Base-by-base conservation (phyloP, 2,329 filamentous ascomycete species). In the Bipolaris bicolor region DNA sequence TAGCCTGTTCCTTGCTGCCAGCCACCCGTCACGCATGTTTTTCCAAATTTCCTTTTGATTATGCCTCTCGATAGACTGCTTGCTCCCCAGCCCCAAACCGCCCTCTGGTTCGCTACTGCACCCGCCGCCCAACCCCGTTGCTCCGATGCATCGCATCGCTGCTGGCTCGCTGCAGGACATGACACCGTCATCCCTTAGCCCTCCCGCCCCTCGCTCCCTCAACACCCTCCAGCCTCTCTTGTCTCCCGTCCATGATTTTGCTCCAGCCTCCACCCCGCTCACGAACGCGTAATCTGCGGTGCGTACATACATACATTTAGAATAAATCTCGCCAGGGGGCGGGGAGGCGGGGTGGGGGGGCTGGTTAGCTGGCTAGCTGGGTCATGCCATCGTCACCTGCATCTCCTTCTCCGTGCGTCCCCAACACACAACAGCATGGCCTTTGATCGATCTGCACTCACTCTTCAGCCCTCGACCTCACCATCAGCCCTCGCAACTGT, bases 191-290 rank as follows among this genome's bases (percentile, higher is more conserved):
- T 52, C 22, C 6, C 20, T 44, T 66, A 66, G 61, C 60, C 52
- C 57, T 66, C 61, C 64, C 64, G 61, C 61, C 60, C 58, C 60
- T 66, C 63, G 55, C 50, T 52, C 29, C 58, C 29, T 31, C 10
- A 31, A 31, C 29, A 11, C 4, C 56, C 58, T 49, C 51, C 39
- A 60, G 44, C 57, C 60, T 62, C 57, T 62, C 57, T 60, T 47
- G 47, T 51, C 52, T 50, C 57, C 45, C 41, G 20, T 31, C 47
- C 43, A 29, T 49, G 15, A n/a, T 18, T 10, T 39, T 46, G 33
- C 48, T 48, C 37, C 47, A 52, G 61, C 52, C 33, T 53, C 50
- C 41, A 57, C 57, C 55, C 56, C 51, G 54, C 55, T 52, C 41
- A 48, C 54, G 52, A 63, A 65, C 63, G 61, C 63, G 63, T 65